Percentiles rank a stretch among this genome's conserved stretches.
phyloP scores from a whole-genome alignment of 768 basidiomycete species.

The Paxillus rubicundulus region DNA sequence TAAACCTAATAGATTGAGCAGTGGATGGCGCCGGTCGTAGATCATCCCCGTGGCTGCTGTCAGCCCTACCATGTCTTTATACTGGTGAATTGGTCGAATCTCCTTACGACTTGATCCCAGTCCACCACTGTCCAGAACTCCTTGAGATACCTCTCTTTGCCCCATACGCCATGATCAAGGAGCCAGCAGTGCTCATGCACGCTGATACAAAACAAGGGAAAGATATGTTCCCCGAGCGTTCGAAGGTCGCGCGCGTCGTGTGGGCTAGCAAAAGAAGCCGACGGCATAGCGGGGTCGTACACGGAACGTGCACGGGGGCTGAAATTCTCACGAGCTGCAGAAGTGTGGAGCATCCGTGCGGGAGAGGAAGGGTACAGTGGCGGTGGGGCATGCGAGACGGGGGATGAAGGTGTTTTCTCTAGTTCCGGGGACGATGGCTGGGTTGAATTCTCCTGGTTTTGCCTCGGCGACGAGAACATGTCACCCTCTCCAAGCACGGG shows the following conservation, averaged over 20 bases:
- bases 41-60: conserved; percentile 3
- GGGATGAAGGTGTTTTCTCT: conserved; percentile 37
- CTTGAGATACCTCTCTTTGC: conserved; percentile 81
- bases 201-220: conserved; percentile 75
- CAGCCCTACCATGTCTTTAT: background rate
- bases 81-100: conserved; percentile 28
- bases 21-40: conserved; percentile 15
- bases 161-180: conserved; percentile 87
- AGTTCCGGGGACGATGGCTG: conserved; percentile 23
- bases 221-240: conserved; percentile 52
- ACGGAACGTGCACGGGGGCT: conserved; percentile 24
- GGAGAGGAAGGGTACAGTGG: conserved; percentile 30
- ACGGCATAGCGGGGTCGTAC: conserved; percentile 19
- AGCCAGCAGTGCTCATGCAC: conserved; percentile 89
- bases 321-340: conserved; percentile 7
- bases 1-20: conserved; percentile 15
- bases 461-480: background rate
- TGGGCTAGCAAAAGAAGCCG: conserved; percentile 4
- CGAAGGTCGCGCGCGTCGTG: conserved; percentile 24
- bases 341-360: conserved; percentile 30
- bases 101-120: conserved; percentile 58
- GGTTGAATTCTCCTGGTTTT: conserved; percentile 9
- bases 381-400: conserved; percentile 31
- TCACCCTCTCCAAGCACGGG: conserved; percentile 31
- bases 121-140: conserved; percentile 83